Percentiles rank a stretch among this genome's conserved stretches.
Conservation (phyloP, 768 basidiomycete genomes). For the Russula earlei region DNA sequence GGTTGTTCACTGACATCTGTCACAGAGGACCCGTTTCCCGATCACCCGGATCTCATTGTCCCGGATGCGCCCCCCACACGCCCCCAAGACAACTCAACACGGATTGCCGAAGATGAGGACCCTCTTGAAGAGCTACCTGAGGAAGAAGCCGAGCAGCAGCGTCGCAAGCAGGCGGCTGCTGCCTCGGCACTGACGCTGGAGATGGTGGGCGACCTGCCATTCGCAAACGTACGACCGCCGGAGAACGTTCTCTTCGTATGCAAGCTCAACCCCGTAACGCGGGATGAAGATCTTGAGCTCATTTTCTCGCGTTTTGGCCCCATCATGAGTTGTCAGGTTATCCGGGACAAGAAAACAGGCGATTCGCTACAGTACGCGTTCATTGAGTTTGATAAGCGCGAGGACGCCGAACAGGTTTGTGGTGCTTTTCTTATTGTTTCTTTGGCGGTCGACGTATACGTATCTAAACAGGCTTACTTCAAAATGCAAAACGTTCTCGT, state of each 20-base stretch:
- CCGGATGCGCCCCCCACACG: constrained; percentile 70
- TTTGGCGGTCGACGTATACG: not conserved
- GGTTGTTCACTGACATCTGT: not conserved
- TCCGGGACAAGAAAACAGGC: constrained; percentile 90
- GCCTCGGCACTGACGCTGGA: constrained; percentile 94
- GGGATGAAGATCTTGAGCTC: constrained; percentile 92
- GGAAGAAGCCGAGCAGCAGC: constrained; percentile 72
- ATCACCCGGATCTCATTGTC: constrained; percentile 65
- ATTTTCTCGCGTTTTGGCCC: constrained; percentile 94
- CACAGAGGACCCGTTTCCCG: constrained; percentile 90
- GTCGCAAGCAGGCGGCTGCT: constrained; percentile 80
- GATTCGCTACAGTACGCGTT: constrained; percentile 98
- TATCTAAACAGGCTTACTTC: constrained; percentile 70
- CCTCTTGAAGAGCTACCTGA: constrained; percentile 73
- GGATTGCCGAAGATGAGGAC: constrained; percentile 94
- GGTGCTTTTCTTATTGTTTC: not conserved
- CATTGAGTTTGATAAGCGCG: constrained; percentile 92
- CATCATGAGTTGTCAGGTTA: constrained; percentile 97
- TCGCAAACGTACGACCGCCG: constrained; percentile 94
- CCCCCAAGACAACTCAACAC: constrained; percentile 77
- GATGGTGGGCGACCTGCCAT: constrained; percentile 98
- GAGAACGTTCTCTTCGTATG: constrained; percentile 99
- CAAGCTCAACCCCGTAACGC: constrained; percentile 93
- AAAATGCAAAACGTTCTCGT: constrained; percentile 99
- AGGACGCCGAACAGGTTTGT: constrained; percentile 86